phyloP scores from a whole-genome alignment of 495 filamentous ascomycete genomes.

The Aspergillus nanangensis region DNA sequence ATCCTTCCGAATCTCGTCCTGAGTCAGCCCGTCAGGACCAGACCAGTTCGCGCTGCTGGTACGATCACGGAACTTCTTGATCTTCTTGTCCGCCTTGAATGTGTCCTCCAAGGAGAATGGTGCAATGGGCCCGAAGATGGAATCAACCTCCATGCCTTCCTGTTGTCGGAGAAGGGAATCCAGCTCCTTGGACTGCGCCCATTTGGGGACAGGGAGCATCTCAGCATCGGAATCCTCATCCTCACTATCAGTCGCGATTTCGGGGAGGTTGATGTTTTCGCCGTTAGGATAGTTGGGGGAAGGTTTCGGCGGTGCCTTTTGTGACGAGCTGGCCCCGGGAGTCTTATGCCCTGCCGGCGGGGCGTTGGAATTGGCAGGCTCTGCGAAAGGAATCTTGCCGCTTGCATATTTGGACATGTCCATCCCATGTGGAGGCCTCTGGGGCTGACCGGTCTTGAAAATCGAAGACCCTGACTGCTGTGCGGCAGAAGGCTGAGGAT shows the following conservation, averaged over 20 bases:
- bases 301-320: conserved; percentile 49
- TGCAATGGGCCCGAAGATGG: conserved; percentile 83
- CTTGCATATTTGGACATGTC: conserved; percentile 81
- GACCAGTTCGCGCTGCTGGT: conserved; percentile 93
- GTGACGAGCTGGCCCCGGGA: conserved; percentile 35
- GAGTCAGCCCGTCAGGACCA: conserved; percentile 78
- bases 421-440: conserved; percentile 60
- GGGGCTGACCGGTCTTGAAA: conserved; percentile 39
- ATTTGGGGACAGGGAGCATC: conserved; percentile 62
- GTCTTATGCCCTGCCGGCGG: conserved; percentile 52
- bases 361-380: conserved; percentile 56
- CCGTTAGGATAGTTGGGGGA: conserved; percentile 76
- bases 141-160: conserved; percentile 77
- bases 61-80: conserved; percentile 78
- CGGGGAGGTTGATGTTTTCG: conserved; percentile 79
- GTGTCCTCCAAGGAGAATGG: conserved; percentile 92
- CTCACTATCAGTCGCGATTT: conserved; percentile 84
- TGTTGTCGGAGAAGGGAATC: conserved; percentile 64
- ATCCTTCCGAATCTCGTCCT: conserved; percentile 81
- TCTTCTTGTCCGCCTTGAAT: conserved; percentile 75
- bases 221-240: conserved; percentile 66
- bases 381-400: conserved; percentile 84
- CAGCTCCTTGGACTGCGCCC: conserved; percentile 82
- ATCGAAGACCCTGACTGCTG: conserved; percentile 37
- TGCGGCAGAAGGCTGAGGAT: conserved; percentile 48